phyloP scores from a whole-genome alignment of 257 asterid species.

The Echium plantagineum region DNA sequence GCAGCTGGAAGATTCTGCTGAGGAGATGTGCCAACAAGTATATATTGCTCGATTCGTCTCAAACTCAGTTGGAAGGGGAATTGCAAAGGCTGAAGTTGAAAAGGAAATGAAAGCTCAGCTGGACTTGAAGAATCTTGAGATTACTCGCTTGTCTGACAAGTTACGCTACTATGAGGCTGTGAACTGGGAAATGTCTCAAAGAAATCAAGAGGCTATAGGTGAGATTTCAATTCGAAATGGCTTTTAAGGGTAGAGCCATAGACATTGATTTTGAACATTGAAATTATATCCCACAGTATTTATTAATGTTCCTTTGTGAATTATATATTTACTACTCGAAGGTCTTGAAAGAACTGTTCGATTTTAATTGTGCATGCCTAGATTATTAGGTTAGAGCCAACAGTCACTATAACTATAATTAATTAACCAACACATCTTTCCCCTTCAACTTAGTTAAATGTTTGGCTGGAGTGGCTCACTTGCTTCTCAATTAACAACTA shows the following conservation, averaged over 20 bases:
- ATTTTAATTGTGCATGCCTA: no score
- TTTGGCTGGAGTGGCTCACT: neutral
- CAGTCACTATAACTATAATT: no score
- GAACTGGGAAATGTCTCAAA: slow-evolving; percentile 92
- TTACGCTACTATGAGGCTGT: slow-evolving; percentile 87
- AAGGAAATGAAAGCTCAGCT: slow-evolving; percentile 76
- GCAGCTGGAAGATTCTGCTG: slow-evolving; percentile 39
- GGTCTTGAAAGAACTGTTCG: no score
- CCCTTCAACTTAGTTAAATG: no score
- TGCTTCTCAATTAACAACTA: neutral
- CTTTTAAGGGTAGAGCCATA: neutral
- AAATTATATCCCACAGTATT: neutral
- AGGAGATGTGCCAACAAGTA: slow-evolving; percentile 51
- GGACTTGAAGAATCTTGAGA: slow-evolving; percentile 63
- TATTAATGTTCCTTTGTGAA: no score
- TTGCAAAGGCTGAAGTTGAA: slow-evolving; percentile 81
- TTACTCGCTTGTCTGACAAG: slow-evolving; percentile 73
- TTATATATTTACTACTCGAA: no score
- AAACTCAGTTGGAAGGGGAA: slow-evolving; percentile 73
- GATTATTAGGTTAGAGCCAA: neutral
- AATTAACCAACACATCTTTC: neutral
- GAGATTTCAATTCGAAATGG: slow-evolving; percentile 18
- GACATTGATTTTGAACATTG: neutral
- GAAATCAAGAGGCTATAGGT: slow-evolving; percentile 95
- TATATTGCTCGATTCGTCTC: slow-evolving; percentile 59